phyloP scores from a whole-genome alignment of 805 yeast genomes.

The Kodamaea lidongshanica region DNA sequence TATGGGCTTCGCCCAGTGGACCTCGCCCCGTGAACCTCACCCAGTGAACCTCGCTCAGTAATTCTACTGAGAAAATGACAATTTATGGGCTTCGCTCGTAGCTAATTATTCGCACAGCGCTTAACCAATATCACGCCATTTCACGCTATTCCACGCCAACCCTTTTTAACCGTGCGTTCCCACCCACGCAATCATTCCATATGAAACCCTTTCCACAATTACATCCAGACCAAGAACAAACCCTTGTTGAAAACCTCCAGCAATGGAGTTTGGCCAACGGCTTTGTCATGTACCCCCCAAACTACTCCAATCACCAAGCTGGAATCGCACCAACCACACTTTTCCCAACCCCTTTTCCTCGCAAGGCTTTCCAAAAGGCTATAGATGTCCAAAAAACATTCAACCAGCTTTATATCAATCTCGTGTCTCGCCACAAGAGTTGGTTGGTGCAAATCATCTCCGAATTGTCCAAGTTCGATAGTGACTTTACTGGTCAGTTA shows the following conservation, averaged over 20 bases:
- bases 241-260: conserved; percentile 41
- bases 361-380: conserved; percentile 59
- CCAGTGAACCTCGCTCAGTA: too few species aligned
- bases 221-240: conserved; percentile 18
- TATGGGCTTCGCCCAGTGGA: too few species aligned
- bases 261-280: conserved; percentile 84
- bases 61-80: too few species aligned
- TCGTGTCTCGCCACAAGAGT: conserved; percentile 45
- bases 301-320: conserved; percentile 39
- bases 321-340: conserved; percentile 81
- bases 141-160: too few species aligned
- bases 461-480: conserved; percentile 53
- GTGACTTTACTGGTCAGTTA: conserved; percentile 76
- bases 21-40: too few species aligned
- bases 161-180: too few species aligned
- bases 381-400: conserved; percentile 57
- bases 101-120: too few species aligned
- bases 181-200: too few species aligned
- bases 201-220: conserved; percentile 31
- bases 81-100: too few species aligned
- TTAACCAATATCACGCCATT: too few species aligned
- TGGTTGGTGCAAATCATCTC: conserved; percentile 60
- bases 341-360: conserved; percentile 86
- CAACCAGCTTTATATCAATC: conserved; percentile 68
- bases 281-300: conserved; percentile 70